Evolutionary conservation across 352 stramenopile genomes (phyloP).

Genomic region (Lagenidium giganteum): DNA sequence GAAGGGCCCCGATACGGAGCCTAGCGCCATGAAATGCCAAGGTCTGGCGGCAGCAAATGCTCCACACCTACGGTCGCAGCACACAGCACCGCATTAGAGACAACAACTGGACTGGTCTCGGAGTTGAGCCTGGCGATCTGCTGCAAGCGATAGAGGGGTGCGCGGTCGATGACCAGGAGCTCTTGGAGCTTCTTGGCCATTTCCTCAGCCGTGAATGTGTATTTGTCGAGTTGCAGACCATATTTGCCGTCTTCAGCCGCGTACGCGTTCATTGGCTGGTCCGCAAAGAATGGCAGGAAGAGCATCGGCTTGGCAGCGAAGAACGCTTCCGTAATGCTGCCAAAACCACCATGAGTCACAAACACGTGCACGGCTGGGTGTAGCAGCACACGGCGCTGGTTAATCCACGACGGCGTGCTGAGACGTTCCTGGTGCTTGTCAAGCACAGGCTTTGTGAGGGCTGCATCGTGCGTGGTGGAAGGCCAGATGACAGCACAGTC

Average conservation of each 20-base stretch:
- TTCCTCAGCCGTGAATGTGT: constrained; percentile 18
- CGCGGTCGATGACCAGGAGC: too few species aligned
- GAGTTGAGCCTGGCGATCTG: constrained; percentile 18
- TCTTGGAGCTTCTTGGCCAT: constrained; percentile 14
- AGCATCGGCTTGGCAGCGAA: constrained; percentile 18
- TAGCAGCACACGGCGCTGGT: constrained; percentile 16
- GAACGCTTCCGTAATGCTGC: constrained; percentile 15
- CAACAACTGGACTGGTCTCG: constrained; percentile 10
- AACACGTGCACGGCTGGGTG: constrained; percentile 18
- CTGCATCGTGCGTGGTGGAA: constrained; percentile 14
- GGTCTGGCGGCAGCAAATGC: constrained; percentile 16
- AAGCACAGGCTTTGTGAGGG: too few species aligned
- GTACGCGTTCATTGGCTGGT: constrained; percentile 18
- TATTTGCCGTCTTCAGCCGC: constrained; percentile 13
- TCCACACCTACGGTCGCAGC: constrained; percentile 15
- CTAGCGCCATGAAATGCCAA: too few species aligned
- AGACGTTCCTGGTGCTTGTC: constrained; percentile 12
- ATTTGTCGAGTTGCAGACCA: constrained; percentile 18
- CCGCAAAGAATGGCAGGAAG: constrained; percentile 17
- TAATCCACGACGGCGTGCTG: constrained; percentile 15
- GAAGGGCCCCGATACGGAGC: too few species aligned
- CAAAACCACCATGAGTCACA: constrained; percentile 17
- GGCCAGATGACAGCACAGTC: constrained; percentile 18
- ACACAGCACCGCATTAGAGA: constrained; percentile 14
- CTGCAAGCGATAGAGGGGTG: too few species aligned